These are phyloP conservation scores for Millerago galiae DNA, from an alignment of 805 yeast genomes.

Conservation along the genomic window DNA sequence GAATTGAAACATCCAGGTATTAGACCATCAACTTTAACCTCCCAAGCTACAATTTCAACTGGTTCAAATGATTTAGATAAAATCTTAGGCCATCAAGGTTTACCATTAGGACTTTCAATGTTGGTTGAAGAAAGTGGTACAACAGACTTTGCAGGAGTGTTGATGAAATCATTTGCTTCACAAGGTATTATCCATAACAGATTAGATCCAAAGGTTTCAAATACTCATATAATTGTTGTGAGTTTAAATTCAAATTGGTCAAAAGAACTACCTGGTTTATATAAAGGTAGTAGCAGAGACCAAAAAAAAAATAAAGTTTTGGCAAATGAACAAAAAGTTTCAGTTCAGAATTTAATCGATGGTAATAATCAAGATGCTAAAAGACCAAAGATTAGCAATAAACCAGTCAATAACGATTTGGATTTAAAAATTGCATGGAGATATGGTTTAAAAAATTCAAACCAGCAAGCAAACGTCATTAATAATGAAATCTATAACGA, in stretches of 20 bases:
- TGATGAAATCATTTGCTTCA: slow-evolving; percentile 63
- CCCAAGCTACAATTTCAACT: slow-evolving; percentile 72
- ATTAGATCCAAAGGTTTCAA: slow-evolving; percentile 30
- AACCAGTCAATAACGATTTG: slow-evolving; percentile 11
- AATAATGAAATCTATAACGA: slow-evolving; percentile 37
- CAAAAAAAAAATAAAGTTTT: slow-evolving; percentile 52
- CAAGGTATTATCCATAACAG: slow-evolving; percentile 71
- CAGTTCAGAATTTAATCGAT: slow-evolving; percentile 60
- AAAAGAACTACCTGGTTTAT: slow-evolving; percentile 69
- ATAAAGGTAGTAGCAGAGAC: slow-evolving; percentile 62
- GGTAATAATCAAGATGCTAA: slow-evolving; percentile 10
- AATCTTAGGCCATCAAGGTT: slow-evolving; percentile 71
- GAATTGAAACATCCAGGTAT: slow-evolving; percentile 42
- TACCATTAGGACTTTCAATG: slow-evolving; percentile 70
- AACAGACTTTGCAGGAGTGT: slow-evolving; percentile 75
- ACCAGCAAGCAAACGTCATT: slow-evolving; percentile 18
- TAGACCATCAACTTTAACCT: slow-evolving; percentile 66
- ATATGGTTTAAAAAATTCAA: slow-evolving; percentile 51
- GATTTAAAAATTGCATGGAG: slow-evolving; percentile 93
- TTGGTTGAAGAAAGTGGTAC: slow-evolving; percentile 79
- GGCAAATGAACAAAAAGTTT: slow-evolving; percentile 54
- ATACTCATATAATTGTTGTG: slow-evolving; percentile 59
- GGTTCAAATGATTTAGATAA: slow-evolving; percentile 75
- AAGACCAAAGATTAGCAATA: slow-evolving; percentile 4
- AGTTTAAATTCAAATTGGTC: slow-evolving; percentile 57